phyloP scores from a whole-genome alignment of 75 land plant species.

The Sequoiadendron giganteum region DNA sequence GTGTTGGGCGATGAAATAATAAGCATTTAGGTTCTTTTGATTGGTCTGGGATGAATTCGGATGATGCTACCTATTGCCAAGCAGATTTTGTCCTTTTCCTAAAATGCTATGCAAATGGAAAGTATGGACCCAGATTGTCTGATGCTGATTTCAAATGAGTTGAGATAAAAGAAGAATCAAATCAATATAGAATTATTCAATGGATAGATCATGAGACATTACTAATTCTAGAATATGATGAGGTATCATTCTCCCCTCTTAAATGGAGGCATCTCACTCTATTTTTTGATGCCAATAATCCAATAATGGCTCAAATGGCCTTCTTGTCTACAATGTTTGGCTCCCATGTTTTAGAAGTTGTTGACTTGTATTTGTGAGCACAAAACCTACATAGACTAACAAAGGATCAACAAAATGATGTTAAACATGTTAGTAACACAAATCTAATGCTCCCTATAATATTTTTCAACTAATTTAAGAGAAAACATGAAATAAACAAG shows the following conservation, averaged over 20 bases:
- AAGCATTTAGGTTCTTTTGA: constrained; percentile 8
- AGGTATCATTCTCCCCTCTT: no score
- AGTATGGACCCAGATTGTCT: constrained; percentile 51
- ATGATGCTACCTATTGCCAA: constrained; percentile 21
- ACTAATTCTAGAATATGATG: constrained; percentile 82
- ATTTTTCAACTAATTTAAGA: no score
- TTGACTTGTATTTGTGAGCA: no score
- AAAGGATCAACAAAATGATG: no score
- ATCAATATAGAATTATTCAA: constrained; percentile 21
- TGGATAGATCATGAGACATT: constrained; percentile 87
- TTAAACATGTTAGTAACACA: no score
- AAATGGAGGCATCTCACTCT: constrained; percentile 63
- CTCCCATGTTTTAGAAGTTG: constrained; percentile 72
- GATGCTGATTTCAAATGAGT: constrained; percentile 61
- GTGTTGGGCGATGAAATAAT: constrained; percentile 30
- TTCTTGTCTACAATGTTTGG: constrained; percentile 87
- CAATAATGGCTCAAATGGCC: constrained; percentile 93
- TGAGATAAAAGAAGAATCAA: constrained; percentile 29
- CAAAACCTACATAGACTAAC: no score
- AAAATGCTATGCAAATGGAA: constrained; percentile 72
- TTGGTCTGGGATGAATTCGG: background rate
- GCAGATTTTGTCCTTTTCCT: constrained; percentile 63
- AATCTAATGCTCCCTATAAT: no score
- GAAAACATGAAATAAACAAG: no score
- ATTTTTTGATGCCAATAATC: constrained; percentile 89